Conservation (phyloP, 805 yeast species). For the Yarrowia deformans region DNA sequence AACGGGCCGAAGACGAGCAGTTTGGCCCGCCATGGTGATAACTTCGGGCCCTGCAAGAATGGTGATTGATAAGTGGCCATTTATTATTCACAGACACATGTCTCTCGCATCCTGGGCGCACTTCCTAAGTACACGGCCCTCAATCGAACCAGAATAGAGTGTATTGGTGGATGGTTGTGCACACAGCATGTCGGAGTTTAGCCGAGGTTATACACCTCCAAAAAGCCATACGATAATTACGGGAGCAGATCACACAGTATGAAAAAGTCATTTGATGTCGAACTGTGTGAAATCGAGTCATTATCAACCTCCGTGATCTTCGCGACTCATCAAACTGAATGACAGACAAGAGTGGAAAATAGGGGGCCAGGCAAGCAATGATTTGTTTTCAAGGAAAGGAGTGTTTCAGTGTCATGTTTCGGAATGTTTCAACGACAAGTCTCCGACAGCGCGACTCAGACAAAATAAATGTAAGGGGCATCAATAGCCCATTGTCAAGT, state of each 20-base stretch:
- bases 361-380: too few species aligned
- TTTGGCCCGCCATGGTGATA: neutral
- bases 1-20: conserved; percentile 14
- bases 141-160: neutral
- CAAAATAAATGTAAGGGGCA: neutral
- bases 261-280: too few species aligned
- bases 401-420: neutral
- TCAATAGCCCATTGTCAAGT: neutral
- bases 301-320: too few species aligned
- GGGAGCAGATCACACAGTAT: too few species aligned
- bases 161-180: too few species aligned
- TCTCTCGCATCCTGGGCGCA: neutral
- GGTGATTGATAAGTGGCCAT: neutral
- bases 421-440: neutral
- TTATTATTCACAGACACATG: conserved; percentile 14
- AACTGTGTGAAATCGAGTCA: too few species aligned
- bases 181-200: neutral
- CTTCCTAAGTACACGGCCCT: neutral
- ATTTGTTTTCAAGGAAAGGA: too few species aligned
- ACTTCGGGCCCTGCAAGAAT: neutral
- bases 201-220: neutral
- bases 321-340: too few species aligned
- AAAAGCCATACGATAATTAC: neutral
- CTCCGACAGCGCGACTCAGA: too few species aligned
- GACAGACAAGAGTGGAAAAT: too few species aligned